A percentile compares a stretch with the other conserved stretches of the same genome.
phyloP scores from a whole-genome alignment of 352 stramenopile species.

The Globisporangium recalcitrans region DNA sequence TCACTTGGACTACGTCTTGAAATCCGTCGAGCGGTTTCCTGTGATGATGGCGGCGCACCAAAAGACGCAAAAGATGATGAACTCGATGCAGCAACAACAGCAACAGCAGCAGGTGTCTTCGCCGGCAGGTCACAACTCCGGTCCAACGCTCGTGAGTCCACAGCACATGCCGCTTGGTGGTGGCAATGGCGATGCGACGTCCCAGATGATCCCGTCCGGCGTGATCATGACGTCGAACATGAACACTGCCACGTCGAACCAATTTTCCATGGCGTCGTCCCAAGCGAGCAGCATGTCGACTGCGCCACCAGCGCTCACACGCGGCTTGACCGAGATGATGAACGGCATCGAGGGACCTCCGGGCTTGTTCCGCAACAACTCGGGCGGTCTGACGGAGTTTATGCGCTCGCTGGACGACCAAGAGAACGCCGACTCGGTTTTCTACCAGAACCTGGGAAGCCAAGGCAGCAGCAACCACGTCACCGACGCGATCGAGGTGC shows the following conservation, averaged over 20 bases:
- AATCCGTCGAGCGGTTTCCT: conserved; percentile 68
- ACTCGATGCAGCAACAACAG: conserved; percentile 26
- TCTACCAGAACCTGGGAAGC: conserved; percentile 55
- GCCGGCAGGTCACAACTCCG: conserved; percentile 15
- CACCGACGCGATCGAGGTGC: conserved; percentile 66
- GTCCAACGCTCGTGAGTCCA: conserved; percentile 37
- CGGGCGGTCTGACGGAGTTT: conserved; percentile 68
- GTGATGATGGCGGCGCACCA: conserved; percentile 51
- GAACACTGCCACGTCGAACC: conserved; percentile 29
- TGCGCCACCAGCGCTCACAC: conserved; percentile 27
- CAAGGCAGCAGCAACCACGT: conserved; percentile 41
- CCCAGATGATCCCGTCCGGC: conserved; percentile 47
- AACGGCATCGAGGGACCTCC: conserved; percentile 66
- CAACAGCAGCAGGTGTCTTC: conserved; percentile 2
- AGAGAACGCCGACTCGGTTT: conserved; percentile 48
- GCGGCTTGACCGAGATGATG: conserved; percentile 59
- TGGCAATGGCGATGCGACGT: conserved; percentile 24
- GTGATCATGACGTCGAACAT: conserved; percentile 78
- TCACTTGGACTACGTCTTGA: conserved; percentile 73
- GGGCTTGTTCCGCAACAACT: conserved; percentile 69
- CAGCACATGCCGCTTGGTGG: conserved; percentile 35
- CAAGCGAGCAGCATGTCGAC: conserved; percentile 27
- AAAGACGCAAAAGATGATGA: conserved; percentile 45
- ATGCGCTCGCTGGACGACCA: conserved; percentile 75
- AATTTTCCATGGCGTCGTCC: conserved; percentile 47